Evolutionary conservation across 768 basidiomycete species (phyloP).

Genomic region (Phlebiopsis flavidoalba): DNA sequence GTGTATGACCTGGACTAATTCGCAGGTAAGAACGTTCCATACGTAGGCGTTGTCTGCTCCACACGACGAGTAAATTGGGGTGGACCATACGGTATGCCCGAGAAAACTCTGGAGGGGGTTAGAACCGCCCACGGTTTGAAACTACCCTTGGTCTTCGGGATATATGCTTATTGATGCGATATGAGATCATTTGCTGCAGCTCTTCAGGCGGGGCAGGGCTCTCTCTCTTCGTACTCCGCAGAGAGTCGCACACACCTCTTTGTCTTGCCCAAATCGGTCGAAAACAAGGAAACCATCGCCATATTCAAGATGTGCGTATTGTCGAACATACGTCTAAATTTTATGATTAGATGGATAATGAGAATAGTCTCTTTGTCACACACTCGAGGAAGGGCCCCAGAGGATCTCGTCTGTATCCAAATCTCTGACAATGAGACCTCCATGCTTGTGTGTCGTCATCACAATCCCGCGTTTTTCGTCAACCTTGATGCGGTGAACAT

Average conservation of each 20-base stretch:
- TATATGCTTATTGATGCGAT: conserved; percentile 11
- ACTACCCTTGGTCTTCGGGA: conserved; percentile 35
- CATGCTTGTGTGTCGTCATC: conserved; percentile 49
- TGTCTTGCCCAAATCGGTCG: conserved; percentile 48
- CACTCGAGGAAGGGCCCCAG: conserved; percentile 63
- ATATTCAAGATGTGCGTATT: conserved; percentile 70
- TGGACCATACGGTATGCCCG: conserved; percentile 64
- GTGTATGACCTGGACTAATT: conserved; percentile 42
- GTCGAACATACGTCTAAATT: conserved; percentile 44
- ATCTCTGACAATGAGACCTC: conserved; percentile 58
- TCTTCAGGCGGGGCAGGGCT: conserved; percentile 6
- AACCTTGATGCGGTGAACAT: conserved; percentile 72
- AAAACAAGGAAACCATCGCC: conserved; percentile 66
- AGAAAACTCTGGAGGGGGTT: conserved; percentile 34
- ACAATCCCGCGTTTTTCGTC: conserved; percentile 58
- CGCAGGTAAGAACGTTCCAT: conserved; percentile 55
- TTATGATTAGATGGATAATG: not conserved
- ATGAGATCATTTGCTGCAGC: conserved; percentile 24
- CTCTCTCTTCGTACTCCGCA: conserved; percentile 27
- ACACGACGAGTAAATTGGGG: conserved; percentile 55
- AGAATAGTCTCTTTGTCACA: conserved; percentile 13
- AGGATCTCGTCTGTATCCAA: conserved; percentile 41
- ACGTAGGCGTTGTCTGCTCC: conserved; percentile 42
- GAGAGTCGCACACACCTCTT: conserved; percentile 70
- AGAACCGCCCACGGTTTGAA: conserved; percentile 64